Percentiles rank a stretch among this genome's conserved stretches.
phyloP scores from a whole-genome alignment of 768 basidiomycete genomes.

The Agaricus sinodeliciosus region DNA sequence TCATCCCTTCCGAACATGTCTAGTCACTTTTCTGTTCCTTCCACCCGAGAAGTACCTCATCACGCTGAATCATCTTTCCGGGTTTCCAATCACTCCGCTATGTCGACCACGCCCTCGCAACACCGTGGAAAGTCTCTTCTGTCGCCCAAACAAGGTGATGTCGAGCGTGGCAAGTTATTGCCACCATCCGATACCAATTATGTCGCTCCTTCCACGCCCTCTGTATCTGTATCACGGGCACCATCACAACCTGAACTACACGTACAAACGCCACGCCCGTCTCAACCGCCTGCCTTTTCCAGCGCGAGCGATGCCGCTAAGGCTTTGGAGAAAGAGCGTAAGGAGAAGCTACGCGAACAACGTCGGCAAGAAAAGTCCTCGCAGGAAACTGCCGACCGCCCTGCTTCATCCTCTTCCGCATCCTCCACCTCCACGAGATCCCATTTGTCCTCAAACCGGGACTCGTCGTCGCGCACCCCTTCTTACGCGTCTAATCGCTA shows the following conservation, averaged over 20 bases:
- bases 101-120: constrained; percentile 11
- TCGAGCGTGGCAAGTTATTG: constrained; percentile 9
- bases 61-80: constrained; percentile 8
- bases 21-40: constrained; percentile 19
- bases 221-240: constrained; percentile 4
- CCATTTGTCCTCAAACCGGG: not conserved
- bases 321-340: constrained; percentile 40
- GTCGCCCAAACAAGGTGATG: constrained; percentile 10
- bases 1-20: constrained; percentile 36
- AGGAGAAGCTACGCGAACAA: constrained; percentile 24
- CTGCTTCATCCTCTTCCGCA: not conserved
- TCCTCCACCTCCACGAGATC: not conserved
- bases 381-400: constrained; percentile 17
- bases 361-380: constrained; percentile 23
- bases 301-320: constrained; percentile 49
- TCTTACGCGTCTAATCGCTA: too few relatives aligned
- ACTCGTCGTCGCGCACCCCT: not conserved
- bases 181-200: constrained; percentile 14
- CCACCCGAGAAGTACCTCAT: constrained; percentile 9
- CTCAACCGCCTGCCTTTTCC: constrained; percentile 22
- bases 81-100: constrained; percentile 18
- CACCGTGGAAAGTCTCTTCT: constrained; percentile 15
- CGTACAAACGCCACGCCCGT: too few relatives aligned
- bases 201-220: constrained; percentile 6
- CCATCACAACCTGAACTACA: not conserved